Evolutionary conservation across 2,329 filamentous ascomycete genomes (phyloP), one percentile per base, ranked within the genome.

Genomic region (Fusarium phyllophilum): DNA sequence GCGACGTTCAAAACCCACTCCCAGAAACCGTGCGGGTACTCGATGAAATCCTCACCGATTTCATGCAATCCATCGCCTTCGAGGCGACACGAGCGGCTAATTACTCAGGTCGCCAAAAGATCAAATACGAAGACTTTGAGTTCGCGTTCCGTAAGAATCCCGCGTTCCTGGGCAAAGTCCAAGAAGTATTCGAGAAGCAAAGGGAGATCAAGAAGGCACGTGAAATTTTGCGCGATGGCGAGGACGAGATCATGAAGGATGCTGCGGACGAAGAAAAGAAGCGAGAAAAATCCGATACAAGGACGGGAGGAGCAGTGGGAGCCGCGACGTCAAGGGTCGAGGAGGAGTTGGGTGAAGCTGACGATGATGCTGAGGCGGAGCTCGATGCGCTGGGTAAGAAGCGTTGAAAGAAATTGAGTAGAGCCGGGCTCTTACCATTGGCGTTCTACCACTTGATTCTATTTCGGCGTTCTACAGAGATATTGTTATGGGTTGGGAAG

Each of bases 111-210:
- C 93, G 96, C 5, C 94, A 97, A 79, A 99, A 99, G 85, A 95
- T 99, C 84, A 99, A 99, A 83, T 94, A 97, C 79, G 96, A 98
- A 79, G 96, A 99, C 83, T 97, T 99, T 85, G 95, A 97, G 79
- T 99, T 97, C 83, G 94, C 95, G 44, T 90, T 98, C 76, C 90
- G 96, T 38, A 90, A 93, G 73, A 97, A 98, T 79, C 92, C 93
- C 14, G 87, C 89, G 67, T 97, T 97, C 81, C 86, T 98, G 48
- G 96, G 96, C 55, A 91, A 96, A 78, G 95, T 98, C 62, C 91
- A 94, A 81, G 95, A 97, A 84, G 90, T 97, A 79, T 89, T 97
- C 75, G 93, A 94, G 83, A 95, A 96, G 87, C 94, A 97, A 77
- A 92, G 92, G 80, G 91, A 95, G 80, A 91, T 98, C 72, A 96